phyloP scores from a whole-genome alignment of 768 basidiomycete species.

The Serendipita vermifera region DNA sequence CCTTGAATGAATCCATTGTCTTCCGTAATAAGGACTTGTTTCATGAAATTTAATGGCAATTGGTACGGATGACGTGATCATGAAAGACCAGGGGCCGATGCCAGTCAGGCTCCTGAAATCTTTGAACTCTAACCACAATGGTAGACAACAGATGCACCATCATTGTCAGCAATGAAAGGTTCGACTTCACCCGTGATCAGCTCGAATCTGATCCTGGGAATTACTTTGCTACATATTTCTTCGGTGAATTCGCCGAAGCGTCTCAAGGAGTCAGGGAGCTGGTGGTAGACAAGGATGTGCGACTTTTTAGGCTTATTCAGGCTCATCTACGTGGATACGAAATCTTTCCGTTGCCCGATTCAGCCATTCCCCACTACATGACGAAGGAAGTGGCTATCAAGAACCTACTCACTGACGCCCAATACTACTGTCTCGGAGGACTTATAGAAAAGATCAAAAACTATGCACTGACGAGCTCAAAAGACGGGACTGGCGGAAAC shows the following conservation, averaged over 20 bases:
- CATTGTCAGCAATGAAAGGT: neutral
- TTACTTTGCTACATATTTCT: conserved; percentile 3
- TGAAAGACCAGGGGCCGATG: no score
- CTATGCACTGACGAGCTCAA: neutral
- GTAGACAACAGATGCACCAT: neutral
- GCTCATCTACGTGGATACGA: neutral
- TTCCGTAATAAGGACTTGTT: no score
- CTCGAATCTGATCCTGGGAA: conserved; percentile 2
- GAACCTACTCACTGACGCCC: neutral
- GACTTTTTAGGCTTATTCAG: conserved; percentile 1
- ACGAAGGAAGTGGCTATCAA: neutral
- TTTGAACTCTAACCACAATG: no score
- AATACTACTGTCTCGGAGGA: neutral
- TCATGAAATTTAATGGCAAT: no score
- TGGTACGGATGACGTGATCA: no score
- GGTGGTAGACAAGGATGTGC: neutral
- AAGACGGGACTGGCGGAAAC: no score
- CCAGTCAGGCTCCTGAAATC: no score
- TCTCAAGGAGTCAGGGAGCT: neutral
- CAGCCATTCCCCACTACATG: conserved; percentile 1
- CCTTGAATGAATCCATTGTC: no score
- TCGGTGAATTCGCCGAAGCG: neutral
- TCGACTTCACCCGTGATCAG: neutral
- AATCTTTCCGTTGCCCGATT: neutral
- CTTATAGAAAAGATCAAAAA: neutral